A percentile compares a stretch with the other conserved stretches of the same genome.
Conservation (phyloP, 306 rosid genomes). For the Prinsepia uniflora region DNA sequence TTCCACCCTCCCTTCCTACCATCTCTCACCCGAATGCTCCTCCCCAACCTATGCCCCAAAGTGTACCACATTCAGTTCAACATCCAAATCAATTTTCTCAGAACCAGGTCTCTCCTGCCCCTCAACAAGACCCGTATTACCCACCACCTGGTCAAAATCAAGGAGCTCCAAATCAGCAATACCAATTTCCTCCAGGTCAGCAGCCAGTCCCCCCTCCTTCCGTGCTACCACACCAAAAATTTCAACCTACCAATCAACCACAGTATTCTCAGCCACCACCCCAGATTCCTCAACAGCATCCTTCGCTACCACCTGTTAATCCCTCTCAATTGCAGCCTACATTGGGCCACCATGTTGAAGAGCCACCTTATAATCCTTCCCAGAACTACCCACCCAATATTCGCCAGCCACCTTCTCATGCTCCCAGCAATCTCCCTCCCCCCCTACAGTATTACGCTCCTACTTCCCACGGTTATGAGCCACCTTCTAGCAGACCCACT, state of each 20-base stretch:
- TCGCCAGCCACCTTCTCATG: constrained; percentile 60
- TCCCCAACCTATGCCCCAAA: constrained; percentile 49
- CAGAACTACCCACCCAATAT: constrained; percentile 59
- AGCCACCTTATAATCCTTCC: constrained; percentile 58
- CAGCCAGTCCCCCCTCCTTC: constrained; percentile 48
- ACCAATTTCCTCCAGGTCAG: constrained; percentile 54
- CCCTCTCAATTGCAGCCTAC: constrained; percentile 56
- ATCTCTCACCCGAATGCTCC: constrained; percentile 64
- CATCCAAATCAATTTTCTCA: constrained; percentile 59
- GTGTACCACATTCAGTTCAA: constrained; percentile 46
- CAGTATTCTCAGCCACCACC: constrained; percentile 56
- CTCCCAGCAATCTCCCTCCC: constrained; percentile 54
- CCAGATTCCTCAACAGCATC: constrained; percentile 58
- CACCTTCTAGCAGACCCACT: constrained; percentile 51
- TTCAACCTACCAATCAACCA: constrained; percentile 55
- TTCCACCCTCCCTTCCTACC: constrained; percentile 44
- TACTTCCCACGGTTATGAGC: constrained; percentile 48
- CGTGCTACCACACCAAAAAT: constrained; percentile 52
- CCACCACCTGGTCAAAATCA: constrained; percentile 56
- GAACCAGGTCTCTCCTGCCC: constrained; percentile 50
- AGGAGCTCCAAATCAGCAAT: constrained; percentile 61
- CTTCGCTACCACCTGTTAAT: constrained; percentile 42
- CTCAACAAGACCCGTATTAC: constrained; percentile 65
- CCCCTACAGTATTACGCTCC: constrained; percentile 62
- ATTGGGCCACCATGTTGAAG: constrained; percentile 63